Percentiles rank a stretch among this genome's conserved stretches.
These are phyloP conservation scores for Ilex aquifolium DNA, from an alignment of 257 asterid genomes.

Conservation along the genomic window DNA sequence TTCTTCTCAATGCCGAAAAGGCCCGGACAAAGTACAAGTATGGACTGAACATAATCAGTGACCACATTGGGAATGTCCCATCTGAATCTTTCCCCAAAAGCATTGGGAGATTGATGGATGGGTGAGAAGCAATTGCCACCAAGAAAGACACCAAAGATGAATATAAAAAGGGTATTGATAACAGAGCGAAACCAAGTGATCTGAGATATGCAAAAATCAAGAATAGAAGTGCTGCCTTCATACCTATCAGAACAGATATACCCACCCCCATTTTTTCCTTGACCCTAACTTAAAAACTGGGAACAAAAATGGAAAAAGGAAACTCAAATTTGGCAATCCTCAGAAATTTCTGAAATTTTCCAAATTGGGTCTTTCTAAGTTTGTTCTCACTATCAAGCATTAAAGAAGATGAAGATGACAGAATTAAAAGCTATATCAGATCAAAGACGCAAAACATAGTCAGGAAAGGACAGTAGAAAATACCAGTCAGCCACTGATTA, in stretches of 20 bases:
- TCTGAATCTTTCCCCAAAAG: conserved; percentile 77
- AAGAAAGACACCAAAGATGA: conserved; percentile 68
- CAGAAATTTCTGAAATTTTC: no score
- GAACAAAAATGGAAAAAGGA: no score
- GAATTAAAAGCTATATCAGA: no score
- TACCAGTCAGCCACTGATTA: no score
- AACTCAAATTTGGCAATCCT: no score
- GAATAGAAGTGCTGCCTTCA: conserved; percentile 59
- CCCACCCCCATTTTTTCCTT: conserved; percentile 54
- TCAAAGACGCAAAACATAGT: no score
- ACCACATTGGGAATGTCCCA: conserved; percentile 77
- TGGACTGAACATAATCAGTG: conserved; percentile 66
- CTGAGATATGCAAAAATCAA: conserved; percentile 43
- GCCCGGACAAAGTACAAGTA: conserved; percentile 68
- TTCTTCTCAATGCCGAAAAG: conserved; percentile 66
- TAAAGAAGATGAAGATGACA: no score
- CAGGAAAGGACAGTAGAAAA: no score
- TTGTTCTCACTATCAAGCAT: no score
- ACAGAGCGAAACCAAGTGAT: conserved; percentile 33
- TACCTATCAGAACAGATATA: conserved; percentile 55
- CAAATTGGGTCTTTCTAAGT: no score
- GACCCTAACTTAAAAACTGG: no score
- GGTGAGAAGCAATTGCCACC: conserved; percentile 78
- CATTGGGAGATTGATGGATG: conserved; percentile 71
- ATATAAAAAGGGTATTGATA: conserved; percentile 65